Percentiles rank a stretch among this genome's conserved stretches.
These are phyloP conservation scores for Metschnikowia rubicola DNA, from an alignment of 805 yeast species.

Conservation along the genomic window DNA sequence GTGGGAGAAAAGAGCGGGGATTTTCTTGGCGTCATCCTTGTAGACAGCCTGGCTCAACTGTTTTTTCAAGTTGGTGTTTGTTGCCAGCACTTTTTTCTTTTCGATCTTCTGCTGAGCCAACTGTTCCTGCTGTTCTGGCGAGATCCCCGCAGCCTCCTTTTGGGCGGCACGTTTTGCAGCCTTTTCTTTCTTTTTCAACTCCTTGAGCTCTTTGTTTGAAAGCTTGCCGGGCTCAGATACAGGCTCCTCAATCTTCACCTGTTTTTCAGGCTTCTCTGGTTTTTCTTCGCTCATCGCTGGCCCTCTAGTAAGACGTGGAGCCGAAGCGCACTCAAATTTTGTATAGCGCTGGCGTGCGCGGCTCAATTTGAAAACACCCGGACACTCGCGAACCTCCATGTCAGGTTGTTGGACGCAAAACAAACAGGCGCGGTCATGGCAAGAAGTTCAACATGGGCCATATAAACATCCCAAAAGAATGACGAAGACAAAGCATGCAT, in stretches of 20 bases:
- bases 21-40: constrained; percentile 42
- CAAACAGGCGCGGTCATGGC: no score
- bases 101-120: constrained; percentile 42
- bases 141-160: constrained; percentile 63
- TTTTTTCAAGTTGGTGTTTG: constrained; percentile 49
- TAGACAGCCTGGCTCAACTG: constrained; percentile 51
- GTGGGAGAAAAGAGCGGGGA: constrained; percentile 72
- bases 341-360: constrained; percentile 2
- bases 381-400: not conserved
- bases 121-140: constrained; percentile 43
- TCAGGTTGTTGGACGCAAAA: not conserved
- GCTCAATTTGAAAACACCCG: not conserved
- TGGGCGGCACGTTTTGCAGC: constrained; percentile 90
- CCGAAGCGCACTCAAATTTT: not conserved
- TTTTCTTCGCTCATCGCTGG: constrained; percentile 12
- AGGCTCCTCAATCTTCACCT: constrained; percentile 6
- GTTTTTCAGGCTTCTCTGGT: constrained; percentile 7
- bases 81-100: constrained; percentile 38
- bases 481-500: no score
- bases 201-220: constrained; percentile 81
- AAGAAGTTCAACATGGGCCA: no score
- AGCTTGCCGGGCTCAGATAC: constrained; percentile 24
- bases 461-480: no score
- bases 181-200: constrained; percentile 81
- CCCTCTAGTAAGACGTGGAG: not conserved